These are phyloP conservation scores for Porodaedalea pini DNA, from an alignment of 1,284 basidiomycete species.

Conservation along the genomic window DNA sequence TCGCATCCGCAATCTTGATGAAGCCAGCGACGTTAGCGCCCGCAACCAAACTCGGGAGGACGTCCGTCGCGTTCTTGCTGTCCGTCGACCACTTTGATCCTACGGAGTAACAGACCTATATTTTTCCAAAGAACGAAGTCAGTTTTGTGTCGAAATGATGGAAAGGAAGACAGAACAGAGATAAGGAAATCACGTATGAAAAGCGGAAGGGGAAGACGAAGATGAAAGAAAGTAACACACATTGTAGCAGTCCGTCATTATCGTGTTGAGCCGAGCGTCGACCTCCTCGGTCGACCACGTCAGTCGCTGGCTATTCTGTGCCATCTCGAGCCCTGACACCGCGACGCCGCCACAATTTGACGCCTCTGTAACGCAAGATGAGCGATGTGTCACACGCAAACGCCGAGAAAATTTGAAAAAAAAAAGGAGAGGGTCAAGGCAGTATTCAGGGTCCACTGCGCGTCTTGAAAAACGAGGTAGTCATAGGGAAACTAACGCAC, in stretches of 20 bases:
- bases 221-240: conserved; percentile 26
- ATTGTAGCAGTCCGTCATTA: conserved; percentile 70
- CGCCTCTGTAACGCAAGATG: conserved; percentile 39
- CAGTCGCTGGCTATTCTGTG: conserved; percentile 71
- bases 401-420: neutral
- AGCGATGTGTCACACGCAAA: neutral
- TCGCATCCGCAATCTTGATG: conserved; percentile 66
- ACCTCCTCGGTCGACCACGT: conserved; percentile 68
- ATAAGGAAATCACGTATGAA: conserved; percentile 20
- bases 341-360: conserved; percentile 72
- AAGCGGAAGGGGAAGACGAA: conserved; percentile 1
- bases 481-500: conserved; percentile 38
- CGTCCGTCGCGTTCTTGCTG: conserved; percentile 34
- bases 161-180: neutral
- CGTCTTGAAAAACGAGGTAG: too few relatives aligned
- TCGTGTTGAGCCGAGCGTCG: conserved; percentile 68
- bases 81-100: conserved; percentile 61
- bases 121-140: too few relatives aligned
- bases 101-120: conserved; percentile 52
- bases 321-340: conserved; percentile 78
- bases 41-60: conserved; percentile 58
- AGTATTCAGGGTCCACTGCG: too few relatives aligned
- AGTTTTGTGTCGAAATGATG: neutral
- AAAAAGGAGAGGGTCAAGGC: too few relatives aligned
- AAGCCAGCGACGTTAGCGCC: conserved; percentile 80